phyloP scores from a whole-genome alignment of 192 early-diverging fungal genomes.

The Powellomyces hirtus region DNA sequence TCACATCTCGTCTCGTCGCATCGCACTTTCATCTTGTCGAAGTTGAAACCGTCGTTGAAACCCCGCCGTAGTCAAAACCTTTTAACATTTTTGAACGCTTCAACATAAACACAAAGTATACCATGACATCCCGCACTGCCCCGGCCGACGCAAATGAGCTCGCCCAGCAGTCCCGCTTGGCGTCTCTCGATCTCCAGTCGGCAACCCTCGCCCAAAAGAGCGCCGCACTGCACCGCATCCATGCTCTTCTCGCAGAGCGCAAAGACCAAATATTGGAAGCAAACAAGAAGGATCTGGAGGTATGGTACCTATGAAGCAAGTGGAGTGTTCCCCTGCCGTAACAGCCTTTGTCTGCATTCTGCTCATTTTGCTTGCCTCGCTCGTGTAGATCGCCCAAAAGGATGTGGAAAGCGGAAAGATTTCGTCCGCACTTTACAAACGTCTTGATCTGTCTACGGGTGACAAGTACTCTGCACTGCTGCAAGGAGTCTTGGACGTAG shows the following conservation, averaged over 20 bases:
- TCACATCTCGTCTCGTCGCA: too few relatives aligned
- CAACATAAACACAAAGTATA: too few relatives aligned
- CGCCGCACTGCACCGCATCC: slow-evolving; percentile 69
- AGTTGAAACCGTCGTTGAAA: too few relatives aligned
- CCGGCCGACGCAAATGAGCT: too few relatives aligned
- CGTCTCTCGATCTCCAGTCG: slow-evolving; percentile 35
- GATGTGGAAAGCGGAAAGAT: slow-evolving; percentile 73
- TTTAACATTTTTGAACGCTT: too few relatives aligned
- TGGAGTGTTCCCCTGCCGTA: not conserved
- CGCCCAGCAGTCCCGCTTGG: slow-evolving; percentile 28
- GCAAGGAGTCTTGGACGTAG: slow-evolving; percentile 87
- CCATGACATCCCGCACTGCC: too few relatives aligned
- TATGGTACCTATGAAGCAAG: slow-evolving; percentile 30
- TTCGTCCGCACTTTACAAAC: slow-evolving; percentile 75
- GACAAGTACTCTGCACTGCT: slow-evolving; percentile 87
- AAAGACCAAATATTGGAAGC: slow-evolving; percentile 71
- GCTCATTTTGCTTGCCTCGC: not conserved
- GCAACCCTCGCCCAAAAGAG: slow-evolving; percentile 65
- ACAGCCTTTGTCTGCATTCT: not conserved
- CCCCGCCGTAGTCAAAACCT: too few relatives aligned
- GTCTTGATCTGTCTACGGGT: slow-evolving; percentile 78
- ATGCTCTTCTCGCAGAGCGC: slow-evolving; percentile 60
- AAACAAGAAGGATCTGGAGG: slow-evolving; percentile 76
- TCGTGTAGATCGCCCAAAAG: slow-evolving; percentile 53
- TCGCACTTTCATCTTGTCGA: too few relatives aligned